Evolutionary conservation across 306 rosid genomes (phyloP).

Genomic region (Erythrophleum fordii): DNA sequence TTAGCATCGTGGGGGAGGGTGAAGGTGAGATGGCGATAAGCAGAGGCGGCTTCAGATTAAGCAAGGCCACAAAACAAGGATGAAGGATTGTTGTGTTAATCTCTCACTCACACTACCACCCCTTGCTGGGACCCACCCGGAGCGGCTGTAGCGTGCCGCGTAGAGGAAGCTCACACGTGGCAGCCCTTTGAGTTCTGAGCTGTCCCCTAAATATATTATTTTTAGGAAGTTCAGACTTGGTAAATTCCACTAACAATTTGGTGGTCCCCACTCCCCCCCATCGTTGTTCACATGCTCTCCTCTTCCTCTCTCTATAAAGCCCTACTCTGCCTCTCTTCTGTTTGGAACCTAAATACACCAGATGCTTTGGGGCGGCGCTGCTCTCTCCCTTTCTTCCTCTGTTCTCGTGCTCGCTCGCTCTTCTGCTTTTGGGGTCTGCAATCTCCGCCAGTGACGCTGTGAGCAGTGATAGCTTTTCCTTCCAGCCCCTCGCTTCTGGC

Average conservation of each 20-base stretch:
- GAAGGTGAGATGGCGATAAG: background rate
- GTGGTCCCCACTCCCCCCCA: constrained; percentile 43
- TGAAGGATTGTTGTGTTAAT: background rate
- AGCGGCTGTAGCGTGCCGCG: constrained; percentile 93
- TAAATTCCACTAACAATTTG: background rate
- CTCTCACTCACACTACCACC: background rate
- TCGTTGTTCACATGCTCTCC: background rate
- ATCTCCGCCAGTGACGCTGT: background rate
- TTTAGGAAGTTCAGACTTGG: constrained; percentile 25
- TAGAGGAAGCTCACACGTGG: constrained; percentile 70
- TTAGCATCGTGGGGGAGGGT: background rate
- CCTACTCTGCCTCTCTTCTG: constrained; percentile 19
- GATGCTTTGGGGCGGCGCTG: constrained; percentile 29
- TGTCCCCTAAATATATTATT: constrained; percentile 43
- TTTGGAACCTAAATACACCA: constrained; percentile 47
- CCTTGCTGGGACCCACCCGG: constrained; percentile 56
- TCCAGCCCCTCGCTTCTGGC: background rate
- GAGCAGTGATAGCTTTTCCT: background rate
- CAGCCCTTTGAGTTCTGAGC: constrained; percentile 41
- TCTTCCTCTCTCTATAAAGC: constrained; percentile 54
- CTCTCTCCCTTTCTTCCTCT: background rate
- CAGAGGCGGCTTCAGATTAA: background rate
- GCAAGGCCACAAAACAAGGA: background rate
- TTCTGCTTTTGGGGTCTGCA: background rate
- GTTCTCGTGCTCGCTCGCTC: background rate